Evolutionary conservation across 139 green algal genomes (phyloP).

Genomic region (Tetradesmus lagerheimii): DNA sequence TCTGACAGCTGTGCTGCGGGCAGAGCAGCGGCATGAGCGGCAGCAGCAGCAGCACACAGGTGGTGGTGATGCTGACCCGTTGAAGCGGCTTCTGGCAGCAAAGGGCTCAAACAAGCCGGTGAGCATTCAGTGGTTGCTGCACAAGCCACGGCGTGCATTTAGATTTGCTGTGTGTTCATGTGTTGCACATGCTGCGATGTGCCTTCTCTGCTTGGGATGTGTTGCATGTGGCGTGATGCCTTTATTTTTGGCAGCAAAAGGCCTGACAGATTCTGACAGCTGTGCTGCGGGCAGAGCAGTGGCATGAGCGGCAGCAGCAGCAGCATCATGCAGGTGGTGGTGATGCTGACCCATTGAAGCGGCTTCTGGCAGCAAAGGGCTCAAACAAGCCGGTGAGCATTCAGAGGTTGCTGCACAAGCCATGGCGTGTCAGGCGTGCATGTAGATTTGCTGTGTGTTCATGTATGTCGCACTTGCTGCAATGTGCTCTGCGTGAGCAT

Average conservation of each 20-base stretch:
- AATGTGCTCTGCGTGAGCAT: too few species aligned
- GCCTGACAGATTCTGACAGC: conserved; percentile 40
- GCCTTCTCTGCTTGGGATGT: too few species aligned
- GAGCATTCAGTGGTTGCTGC: neutral
- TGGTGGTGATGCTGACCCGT: neutral
- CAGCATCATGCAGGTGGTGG: neutral
- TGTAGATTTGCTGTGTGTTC: too few species aligned
- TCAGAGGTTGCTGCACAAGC: too few species aligned
- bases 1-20: conserved; percentile 29
- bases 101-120: conserved; percentile 2
- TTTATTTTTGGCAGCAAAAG: too few species aligned
- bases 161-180: too few species aligned
- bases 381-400: neutral
- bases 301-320: neutral
- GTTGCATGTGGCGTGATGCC: too few species aligned
- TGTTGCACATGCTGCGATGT: too few species aligned
- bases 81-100: conserved; percentile 5
- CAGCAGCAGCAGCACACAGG: neutral
- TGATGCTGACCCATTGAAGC: neutral
- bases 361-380: conserved; percentile 4
- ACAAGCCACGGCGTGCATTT: too few species aligned
- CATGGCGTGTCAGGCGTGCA: too few species aligned
- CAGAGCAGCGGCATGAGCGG: conserved; percentile 33
- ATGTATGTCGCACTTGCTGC: neutral
- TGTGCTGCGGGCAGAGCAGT: conserved; percentile 33